Evolutionary conservation across 2,329 filamentous ascomycete species (phyloP).

Genomic region (Penicillium italicum): DNA sequence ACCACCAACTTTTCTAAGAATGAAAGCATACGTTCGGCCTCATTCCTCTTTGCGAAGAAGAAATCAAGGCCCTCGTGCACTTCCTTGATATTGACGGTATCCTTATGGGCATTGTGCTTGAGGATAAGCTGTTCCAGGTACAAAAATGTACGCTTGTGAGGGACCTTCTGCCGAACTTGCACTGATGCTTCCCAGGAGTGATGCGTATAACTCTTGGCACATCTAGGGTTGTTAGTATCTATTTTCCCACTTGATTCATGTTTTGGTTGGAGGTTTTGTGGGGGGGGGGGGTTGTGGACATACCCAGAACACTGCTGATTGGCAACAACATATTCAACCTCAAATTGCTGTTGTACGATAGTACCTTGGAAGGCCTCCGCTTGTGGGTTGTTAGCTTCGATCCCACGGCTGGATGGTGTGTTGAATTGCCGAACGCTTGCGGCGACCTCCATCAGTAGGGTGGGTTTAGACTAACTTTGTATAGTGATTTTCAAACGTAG

Average conservation of each 20-base stretch:
- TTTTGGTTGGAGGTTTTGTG: no score
- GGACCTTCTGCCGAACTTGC: conserved; percentile 94
- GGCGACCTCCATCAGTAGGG: neutral
- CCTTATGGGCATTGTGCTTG: conserved; percentile 85
- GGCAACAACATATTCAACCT: conserved; percentile 86
- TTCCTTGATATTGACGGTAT: conserved; percentile 98
- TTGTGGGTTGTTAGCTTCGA: conserved; percentile 58
- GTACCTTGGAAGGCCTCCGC: conserved; percentile 63
- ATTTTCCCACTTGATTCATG: no score
- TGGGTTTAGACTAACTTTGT: neutral
- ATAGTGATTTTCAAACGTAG: conserved; percentile 95
- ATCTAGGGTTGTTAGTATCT: no score
- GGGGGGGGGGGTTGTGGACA: neutral
- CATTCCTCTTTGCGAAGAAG: conserved; percentile 57
- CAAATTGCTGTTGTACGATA: conserved; percentile 86
- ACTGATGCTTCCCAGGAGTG: conserved; percentile 89
- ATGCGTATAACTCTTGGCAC: neutral
- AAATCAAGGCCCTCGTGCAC: conserved; percentile 95
- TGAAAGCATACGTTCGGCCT: neutral
- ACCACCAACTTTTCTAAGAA: neutral
- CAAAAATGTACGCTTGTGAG: conserved; percentile 84
- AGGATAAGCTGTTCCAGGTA: conserved; percentile 91
- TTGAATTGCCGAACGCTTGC: neutral
- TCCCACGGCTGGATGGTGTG: neutral
- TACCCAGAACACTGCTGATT: conserved; percentile 80